Evolutionary conservation across 2,329 filamentous ascomycete genomes (phyloP).

Genomic region (Metarhizium album): DNA sequence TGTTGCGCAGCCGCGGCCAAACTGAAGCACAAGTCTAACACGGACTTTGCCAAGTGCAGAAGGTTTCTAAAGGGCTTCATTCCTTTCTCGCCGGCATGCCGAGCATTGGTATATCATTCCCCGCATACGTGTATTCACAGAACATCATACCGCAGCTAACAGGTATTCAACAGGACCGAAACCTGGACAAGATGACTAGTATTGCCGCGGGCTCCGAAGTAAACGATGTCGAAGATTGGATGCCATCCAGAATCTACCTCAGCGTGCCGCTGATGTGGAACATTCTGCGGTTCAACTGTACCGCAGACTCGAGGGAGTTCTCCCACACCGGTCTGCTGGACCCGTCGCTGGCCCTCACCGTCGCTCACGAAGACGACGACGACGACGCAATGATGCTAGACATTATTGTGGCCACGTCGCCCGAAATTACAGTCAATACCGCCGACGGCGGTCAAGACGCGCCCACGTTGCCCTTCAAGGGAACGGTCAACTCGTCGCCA

Average conservation of each 20-base stretch:
- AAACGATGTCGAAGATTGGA: conserved; percentile 39
- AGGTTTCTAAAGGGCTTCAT: conserved; percentile 38
- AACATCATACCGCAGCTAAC: conserved; percentile 9
- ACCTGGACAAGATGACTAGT: conserved; percentile 35
- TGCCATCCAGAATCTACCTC: conserved; percentile 40
- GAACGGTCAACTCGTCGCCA: conserved; percentile 13
- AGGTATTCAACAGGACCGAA: conserved; percentile 27
- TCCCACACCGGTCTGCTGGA: conserved; percentile 30
- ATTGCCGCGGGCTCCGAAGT: conserved; percentile 38
- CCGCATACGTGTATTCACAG: neutral
- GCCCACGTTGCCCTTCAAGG: conserved; percentile 29
- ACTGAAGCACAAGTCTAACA: conserved; percentile 39
- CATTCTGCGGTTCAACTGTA: conserved; percentile 36
- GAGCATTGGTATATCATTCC: conserved; percentile 27
- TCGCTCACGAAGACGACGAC: conserved; percentile 17
- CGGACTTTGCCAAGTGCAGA: conserved; percentile 39
- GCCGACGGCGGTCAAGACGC: conserved; percentile 39
- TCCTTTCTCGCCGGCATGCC: conserved; percentile 34
- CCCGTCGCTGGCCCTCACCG: conserved; percentile 25
- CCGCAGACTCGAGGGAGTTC: conserved; percentile 23
- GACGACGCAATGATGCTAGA: conserved; percentile 31
- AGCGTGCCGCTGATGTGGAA: conserved; percentile 44
- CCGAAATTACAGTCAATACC: conserved; percentile 39
- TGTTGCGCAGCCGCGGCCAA: conserved; percentile 37
- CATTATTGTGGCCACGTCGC: conserved; percentile 39